Evolutionary conservation across 2,329 filamentous ascomycete genomes (phyloP), one percentile per base, ranked within the genome.

Genomic region (Aspergillus spinulosporus): DNA sequence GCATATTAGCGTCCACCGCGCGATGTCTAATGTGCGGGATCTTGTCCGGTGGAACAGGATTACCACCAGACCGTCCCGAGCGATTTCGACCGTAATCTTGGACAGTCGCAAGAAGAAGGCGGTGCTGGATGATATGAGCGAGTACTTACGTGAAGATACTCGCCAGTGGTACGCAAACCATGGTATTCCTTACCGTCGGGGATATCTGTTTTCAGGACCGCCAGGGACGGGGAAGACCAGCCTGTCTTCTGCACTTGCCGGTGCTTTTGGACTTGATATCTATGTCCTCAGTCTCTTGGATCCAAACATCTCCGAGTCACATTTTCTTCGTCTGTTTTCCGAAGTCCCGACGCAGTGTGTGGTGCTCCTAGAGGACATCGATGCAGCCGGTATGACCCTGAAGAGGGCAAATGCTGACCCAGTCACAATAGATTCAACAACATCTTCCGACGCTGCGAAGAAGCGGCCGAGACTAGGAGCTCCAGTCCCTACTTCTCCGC

Each of bases 171-270:
- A 93, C 66, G 84, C 88, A 0, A 85, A 85, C 47, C 80, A 88
- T 1, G 89, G 89, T 0, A 90, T 93, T 14, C 89, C 89, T 0
- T 85, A 92, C 46, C 81, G 90, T 0, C 76, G 89, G 26, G 90
- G 90, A 0, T 93, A 92, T 64, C 78, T 93, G 0, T 90, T 93
- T 61, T 81, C 90, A 60, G 89, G 90, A 0, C 88, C 88, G 0
- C 88, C 88, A 0, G 88, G 88, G 0, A 90, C 87, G 0, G 88
- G 88, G n/a, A 91, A 91, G 71, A 88, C 85, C 0, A 86, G 82
- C 29, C 79, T 89, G 11, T 86, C 82, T 0, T 86, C 87, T 64
- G 86, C 86, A 0, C 72, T 89, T 9, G 86, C 86, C 0, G 85
- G 85, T 0, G 78, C 85, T 0, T 88, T 89, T 59, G 84, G 84